Conservation (phyloP, 805 yeast genomes). For the Wickerhamomyces subpelliculosus region DNA sequence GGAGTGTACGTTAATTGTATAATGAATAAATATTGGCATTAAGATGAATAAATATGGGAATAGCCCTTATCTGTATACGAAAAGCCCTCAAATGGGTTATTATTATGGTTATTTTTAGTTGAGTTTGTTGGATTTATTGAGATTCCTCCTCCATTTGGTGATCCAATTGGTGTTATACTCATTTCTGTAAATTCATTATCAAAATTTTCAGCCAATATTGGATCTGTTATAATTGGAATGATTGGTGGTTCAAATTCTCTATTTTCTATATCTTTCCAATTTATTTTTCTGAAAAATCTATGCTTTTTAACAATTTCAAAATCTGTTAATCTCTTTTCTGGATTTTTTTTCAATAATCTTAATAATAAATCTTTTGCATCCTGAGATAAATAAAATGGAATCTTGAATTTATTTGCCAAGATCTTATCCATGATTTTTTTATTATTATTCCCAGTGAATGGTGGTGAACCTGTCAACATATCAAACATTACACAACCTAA, state of each 20-base stretch:
- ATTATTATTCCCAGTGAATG: slow-evolving; percentile 79
- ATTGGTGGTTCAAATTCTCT: slow-evolving; percentile 60
- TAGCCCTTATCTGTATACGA: slow-evolving; percentile 30
- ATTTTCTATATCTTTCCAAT: slow-evolving; percentile 55
- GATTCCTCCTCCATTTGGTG: slow-evolving; percentile 11
- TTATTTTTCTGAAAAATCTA: slow-evolving; percentile 67
- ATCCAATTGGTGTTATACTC: slow-evolving; percentile 33
- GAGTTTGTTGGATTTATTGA: slow-evolving; percentile 3
- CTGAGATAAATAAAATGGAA: slow-evolving; percentile 70
- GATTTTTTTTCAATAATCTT: slow-evolving; percentile 62
- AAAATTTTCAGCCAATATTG: slow-evolving; percentile 79
- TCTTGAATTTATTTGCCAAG: slow-evolving; percentile 53
- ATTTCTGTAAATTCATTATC: slow-evolving; percentile 71
- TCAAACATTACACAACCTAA: slow-evolving; percentile 78
- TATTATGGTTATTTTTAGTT: slow-evolving; percentile 2
- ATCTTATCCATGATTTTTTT: slow-evolving; percentile 73
- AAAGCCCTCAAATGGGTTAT: slow-evolving; percentile 33
- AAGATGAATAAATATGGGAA: slow-evolving; percentile 15
- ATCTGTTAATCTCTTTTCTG: slow-evolving; percentile 55
- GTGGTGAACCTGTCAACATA: slow-evolving; percentile 80
- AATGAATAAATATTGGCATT: background rate
- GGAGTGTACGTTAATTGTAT: background rate
- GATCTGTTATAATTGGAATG: slow-evolving; percentile 75
- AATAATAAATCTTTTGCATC: slow-evolving; percentile 74
- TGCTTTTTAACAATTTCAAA: slow-evolving; percentile 55